Base-by-base conservation (phyloP, 1,284 basidiomycete species). In the Pseudozyma hubeiensis region DNA sequence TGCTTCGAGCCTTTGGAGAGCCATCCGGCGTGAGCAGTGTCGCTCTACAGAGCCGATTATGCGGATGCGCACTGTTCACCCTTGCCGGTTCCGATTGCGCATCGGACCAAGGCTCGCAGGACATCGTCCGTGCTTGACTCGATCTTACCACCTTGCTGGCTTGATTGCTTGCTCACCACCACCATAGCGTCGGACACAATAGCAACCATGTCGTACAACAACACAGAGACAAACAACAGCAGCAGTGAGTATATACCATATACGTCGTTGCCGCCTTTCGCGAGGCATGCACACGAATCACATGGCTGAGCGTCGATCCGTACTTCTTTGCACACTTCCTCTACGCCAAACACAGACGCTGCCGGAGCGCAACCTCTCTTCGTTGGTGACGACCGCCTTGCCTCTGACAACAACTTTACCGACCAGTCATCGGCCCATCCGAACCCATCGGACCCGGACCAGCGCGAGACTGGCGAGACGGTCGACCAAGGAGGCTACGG, bases 401-500 rank as follows among this genome's bases (percentile, higher is more conserved):
- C 64, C 3, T 72, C 69, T 9, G 64, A 72, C 64, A 67, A 52
- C 69, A 72, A 72, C 57, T 72, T 72, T 29, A 55, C 47, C 57
- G 63, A 65, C 48, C 63, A 54, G 31, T 71, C 68, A 2, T 65
- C 62, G 5, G 62, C 68, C 8, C 53, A 62, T 5, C 68, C 63
- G 3, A 71, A 71, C 50, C 68, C 63, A 16, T 24, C 43, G 1
- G 54, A 58, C 1, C 44, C 64, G 41, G 59, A 59, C 56, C 34
- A 48, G 54, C 53, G 16, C 4, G 63, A 72, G 46, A 49, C 29
- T 6, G 69, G 69, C 40, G 53, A 72, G 53, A 67, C 69, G 6
- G 59, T 72, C 41, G 64, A 72, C 47, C 69, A 72, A 30, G 69
- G 69, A 2, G 69, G 64, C 30, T 72, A 72, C 46, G 69, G 69